Percentiles rank a stretch among this genome's conserved stretches.
These are phyloP conservation scores for Prunus mongolica DNA, from an alignment of 306 rosid genomes.

Conservation along the genomic window DNA sequence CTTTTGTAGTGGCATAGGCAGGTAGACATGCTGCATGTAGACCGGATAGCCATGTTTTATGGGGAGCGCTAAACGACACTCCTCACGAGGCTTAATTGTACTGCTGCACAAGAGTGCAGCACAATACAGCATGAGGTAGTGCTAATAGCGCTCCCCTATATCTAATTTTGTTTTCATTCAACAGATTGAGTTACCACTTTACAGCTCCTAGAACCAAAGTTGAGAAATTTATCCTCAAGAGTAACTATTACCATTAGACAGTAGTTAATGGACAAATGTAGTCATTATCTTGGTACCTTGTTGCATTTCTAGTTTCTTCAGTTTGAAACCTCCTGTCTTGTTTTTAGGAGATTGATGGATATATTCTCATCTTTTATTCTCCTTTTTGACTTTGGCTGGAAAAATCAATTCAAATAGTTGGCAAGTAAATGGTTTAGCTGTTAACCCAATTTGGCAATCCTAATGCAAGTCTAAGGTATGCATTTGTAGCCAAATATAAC, in stretches of 20 bases:
- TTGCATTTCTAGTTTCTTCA: too few species aligned
- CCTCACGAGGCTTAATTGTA: background rate
- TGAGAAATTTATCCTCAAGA: background rate
- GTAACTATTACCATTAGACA: background rate
- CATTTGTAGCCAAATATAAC: background rate
- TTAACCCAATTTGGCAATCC: background rate
- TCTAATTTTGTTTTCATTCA: background rate
- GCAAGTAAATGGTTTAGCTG: background rate
- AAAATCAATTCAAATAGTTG: background rate
- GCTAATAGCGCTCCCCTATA: background rate
- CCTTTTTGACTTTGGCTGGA: background rate
- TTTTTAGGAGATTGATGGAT: too few species aligned
- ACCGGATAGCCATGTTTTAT: background rate
- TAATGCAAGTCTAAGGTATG: background rate
- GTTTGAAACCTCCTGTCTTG: background rate
- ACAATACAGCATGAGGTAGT: background rate
- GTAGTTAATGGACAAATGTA: too few species aligned
- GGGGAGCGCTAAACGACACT: background rate
- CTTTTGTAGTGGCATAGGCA: conserved; percentile 16
- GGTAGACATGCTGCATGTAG: background rate
- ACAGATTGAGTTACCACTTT: background rate
- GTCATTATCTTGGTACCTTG: background rate
- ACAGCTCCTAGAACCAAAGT: background rate
- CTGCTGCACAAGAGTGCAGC: background rate
- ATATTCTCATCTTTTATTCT: background rate